phyloP scores from a whole-genome alignment of 2,329 filamentous ascomycete genomes.

The Hymenoscyphus infarciens region DNA sequence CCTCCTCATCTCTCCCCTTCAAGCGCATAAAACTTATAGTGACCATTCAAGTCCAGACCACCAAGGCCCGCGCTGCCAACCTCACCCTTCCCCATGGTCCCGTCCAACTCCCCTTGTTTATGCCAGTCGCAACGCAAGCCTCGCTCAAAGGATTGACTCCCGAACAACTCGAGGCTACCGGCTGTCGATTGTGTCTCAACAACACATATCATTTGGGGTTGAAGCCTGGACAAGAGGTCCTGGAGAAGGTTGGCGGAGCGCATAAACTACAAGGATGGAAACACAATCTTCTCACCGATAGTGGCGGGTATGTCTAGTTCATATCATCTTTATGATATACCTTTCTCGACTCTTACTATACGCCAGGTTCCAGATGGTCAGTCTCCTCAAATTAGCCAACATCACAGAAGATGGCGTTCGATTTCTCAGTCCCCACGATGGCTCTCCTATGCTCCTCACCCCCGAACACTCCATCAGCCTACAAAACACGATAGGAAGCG shows the following conservation, averaged over 20 bases:
- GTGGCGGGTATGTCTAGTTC: conserved; percentile 55
- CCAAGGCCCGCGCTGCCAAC: conserved; percentile 85
- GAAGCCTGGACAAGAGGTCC: conserved; percentile 86
- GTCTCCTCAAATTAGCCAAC: conserved; percentile 84
- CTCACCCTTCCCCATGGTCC: conserved; percentile 87
- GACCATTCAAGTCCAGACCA: conserved; percentile 59
- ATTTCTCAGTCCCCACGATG: conserved; percentile 95
- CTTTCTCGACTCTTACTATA: conserved; percentile 1
- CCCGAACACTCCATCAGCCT: conserved; percentile 95
- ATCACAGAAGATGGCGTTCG: conserved; percentile 92
- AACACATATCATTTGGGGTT: conserved; percentile 97
- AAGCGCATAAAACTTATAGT: conserved; percentile 15
- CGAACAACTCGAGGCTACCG: conserved; percentile 83
- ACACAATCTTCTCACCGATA: conserved; percentile 87
- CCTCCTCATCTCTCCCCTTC: conserved; percentile 7
- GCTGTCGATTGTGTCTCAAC: conserved; percentile 89
- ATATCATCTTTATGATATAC: neutral
- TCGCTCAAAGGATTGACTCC: conserved; percentile 93
- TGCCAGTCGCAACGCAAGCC: conserved; percentile 97
- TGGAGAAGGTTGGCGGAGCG: conserved; percentile 85
- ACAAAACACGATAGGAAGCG: conserved; percentile 95
- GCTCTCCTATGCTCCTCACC: conserved; percentile 91
- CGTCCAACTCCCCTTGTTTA: conserved; percentile 89
- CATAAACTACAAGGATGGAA: conserved; percentile 95
- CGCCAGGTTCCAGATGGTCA: conserved; percentile 95